phyloP scores from a whole-genome alignment of 78 protist species.

The Tieghemostelium lacteum region DNA sequence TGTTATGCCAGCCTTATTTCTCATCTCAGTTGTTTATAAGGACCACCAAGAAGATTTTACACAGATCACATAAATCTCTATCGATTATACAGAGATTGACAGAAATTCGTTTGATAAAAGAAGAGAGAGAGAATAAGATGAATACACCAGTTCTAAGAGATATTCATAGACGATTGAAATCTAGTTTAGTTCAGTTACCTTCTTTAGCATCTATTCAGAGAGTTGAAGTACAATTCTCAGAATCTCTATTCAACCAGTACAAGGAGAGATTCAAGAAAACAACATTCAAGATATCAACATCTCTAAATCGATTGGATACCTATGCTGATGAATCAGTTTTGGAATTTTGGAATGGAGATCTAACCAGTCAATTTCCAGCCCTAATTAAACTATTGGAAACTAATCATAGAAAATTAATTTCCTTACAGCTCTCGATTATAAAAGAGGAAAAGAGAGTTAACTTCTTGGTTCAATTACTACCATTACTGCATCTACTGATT shows the following conservation, averaged over 20 bases:
- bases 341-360: conserved; percentile 27
- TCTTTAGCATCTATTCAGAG: not conserved
- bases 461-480: not conserved
- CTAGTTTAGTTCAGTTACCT: not conserved
- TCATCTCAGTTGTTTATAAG: conserved; percentile 1
- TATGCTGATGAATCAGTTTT: conserved; percentile 17
- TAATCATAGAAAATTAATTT: conserved; percentile 7
- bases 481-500: not conserved
- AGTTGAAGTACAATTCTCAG: not conserved
- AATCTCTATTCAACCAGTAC: not conserved
- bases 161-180: not conserved
- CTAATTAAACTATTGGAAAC: not conserved
- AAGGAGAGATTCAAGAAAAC: not conserved
- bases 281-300: not conserved
- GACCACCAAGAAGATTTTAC: not conserved
- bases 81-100: not conserved
- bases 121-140: not conserved
- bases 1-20: not conserved
- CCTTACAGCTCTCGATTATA: conserved; percentile 14
- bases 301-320: conserved; percentile 14
- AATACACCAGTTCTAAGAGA: not conserved
- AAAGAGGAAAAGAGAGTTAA: not conserved
- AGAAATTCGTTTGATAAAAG: not conserved
- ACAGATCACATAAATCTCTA: conserved; percentile 17
- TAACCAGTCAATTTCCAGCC: not conserved